Evolutionary conservation across 2,329 filamentous ascomycete genomes (phyloP).

Genomic region (Massarina eburnea): DNA sequence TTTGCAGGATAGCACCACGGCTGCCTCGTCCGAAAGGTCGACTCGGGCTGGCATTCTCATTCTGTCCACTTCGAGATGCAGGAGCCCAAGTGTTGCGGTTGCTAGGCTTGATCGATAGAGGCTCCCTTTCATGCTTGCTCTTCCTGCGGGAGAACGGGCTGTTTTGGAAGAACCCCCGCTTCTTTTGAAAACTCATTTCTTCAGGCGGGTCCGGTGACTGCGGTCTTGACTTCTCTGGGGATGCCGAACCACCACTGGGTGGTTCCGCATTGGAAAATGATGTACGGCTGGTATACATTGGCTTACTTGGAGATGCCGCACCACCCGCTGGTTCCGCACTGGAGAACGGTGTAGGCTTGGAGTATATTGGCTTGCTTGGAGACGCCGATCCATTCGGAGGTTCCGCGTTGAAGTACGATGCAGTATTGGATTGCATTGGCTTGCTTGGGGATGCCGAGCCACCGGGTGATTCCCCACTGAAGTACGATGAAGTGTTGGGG

Average conservation of each 20-base stretch:
- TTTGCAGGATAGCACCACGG: conserved; percentile 33
- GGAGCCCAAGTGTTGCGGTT: conserved; percentile 58
- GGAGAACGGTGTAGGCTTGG: conserved; percentile 83
- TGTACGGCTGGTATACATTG: conserved; percentile 75
- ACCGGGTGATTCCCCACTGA: conserved; percentile 77
- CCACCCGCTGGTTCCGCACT: conserved; percentile 78
- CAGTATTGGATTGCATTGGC: conserved; percentile 72
- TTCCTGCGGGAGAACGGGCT: conserved; percentile 87
- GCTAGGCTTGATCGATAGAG: conserved; percentile 41
- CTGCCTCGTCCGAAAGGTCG: conserved; percentile 38
- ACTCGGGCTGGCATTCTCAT: conserved; percentile 48
- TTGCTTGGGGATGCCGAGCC: conserved; percentile 76
- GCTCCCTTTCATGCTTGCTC: conserved; percentile 77
- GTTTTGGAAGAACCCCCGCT: conserved; percentile 89
- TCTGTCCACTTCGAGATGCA: conserved; percentile 41
- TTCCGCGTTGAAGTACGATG: conserved; percentile 84
- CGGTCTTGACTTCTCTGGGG: conserved; percentile 65
- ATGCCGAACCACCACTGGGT: conserved; percentile 69
- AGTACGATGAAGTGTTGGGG: conserved; percentile 85
- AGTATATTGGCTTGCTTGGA: conserved; percentile 71
- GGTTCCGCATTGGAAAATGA: conserved; percentile 90
- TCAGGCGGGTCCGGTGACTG: conserved; percentile 28
- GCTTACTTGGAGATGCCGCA: conserved; percentile 73
- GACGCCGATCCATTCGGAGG: conserved; percentile 73
- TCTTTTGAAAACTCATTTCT: conserved; percentile 60